Conservation (phyloP, 2,329 filamentous ascomycete species). For the Xylariomycetidae sp. region DNA sequence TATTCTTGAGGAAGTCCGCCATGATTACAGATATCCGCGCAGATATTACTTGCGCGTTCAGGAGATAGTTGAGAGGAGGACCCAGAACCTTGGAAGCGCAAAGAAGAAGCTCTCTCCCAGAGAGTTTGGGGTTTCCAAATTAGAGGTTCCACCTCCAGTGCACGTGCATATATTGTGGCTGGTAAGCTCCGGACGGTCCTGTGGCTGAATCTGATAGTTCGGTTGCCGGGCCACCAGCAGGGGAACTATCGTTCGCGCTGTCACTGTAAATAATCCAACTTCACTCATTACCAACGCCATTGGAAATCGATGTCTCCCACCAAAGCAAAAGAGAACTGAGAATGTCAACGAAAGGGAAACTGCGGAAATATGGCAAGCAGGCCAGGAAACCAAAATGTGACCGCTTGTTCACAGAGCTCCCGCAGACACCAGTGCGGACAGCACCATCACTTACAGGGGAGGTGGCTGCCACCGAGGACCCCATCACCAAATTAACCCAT, state of each 20-base stretch:
- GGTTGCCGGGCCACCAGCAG: too few species aligned
- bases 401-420: conserved; percentile 47
- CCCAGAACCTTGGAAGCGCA: too few species aligned
- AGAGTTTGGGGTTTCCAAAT: too few species aligned
- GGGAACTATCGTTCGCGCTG: too few species aligned
- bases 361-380: conserved; percentile 48
- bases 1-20: conserved; percentile 60
- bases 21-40: conserved; percentile 33
- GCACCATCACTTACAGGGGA: conserved; percentile 8
- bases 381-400: conserved; percentile 42
- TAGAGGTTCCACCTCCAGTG: too few species aligned
- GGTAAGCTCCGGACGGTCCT: too few species aligned
- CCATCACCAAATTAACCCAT: conserved; percentile 29
- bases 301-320: conserved; percentile 4
- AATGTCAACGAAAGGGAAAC: background rate
- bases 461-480: conserved; percentile 16
- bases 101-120: too few species aligned
- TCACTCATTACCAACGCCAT: too few species aligned
- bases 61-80: conserved; percentile 8
- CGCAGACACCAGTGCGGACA: conserved; percentile 42
- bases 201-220: too few species aligned
- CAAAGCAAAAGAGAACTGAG: conserved; percentile 5
- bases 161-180: too few species aligned
- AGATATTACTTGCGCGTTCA: conserved; percentile 14
- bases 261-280: too few species aligned